Evolutionary conservation across 2,329 filamentous ascomycete genomes (phyloP), one percentile per base, ranked within the genome.

Genomic region (Penicillium sp.): DNA sequence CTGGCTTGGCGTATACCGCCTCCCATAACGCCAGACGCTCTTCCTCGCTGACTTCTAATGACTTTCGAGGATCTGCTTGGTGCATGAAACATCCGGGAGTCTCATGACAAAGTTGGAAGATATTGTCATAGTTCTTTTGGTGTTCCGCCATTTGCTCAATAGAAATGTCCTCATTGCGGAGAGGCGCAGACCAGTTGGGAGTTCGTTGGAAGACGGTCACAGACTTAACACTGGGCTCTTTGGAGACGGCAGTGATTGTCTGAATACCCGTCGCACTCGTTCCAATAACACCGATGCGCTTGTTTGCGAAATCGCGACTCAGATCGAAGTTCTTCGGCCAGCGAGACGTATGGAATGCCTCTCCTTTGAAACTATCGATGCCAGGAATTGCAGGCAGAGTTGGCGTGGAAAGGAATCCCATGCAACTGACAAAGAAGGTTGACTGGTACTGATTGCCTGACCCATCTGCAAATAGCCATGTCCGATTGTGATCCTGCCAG

Each of bases 301-400:
- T 64, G 6, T 50, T 50, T 23, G 53, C 45, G n/a, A 74, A 65
- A 46, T 69, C 66, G 25, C 43, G 47, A 8, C 53, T 54, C 14
- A 59, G 48, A 46, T 65, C 35, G 9, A 73, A 67, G 4, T 70
- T 55, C 33, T 69, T 65, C 0, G 77, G 75, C 77, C 77, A 80
- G 13, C 68, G 67, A 8, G 74, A 69, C 3, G 76, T 77, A 58
- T 81, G 78, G 33, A 70, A 72, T 3, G 75, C 60, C 26, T 71
- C 63, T 16, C 78, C 77, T 47, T 73, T 62, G 68, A 75, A 80
- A 10, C 61, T 60, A n/a, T 75, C 69, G 7, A 75, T 69, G 52
- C 69, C 72, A 55, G 63, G 75, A 64, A 60, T 73, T n/a, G 67
- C 62, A 7, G 77, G 76, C 42, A 75, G 70, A 53, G 76, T 71